phyloP scores from a whole-genome alignment of 257 asterid genomes.

The Marsdenia floribunda region DNA sequence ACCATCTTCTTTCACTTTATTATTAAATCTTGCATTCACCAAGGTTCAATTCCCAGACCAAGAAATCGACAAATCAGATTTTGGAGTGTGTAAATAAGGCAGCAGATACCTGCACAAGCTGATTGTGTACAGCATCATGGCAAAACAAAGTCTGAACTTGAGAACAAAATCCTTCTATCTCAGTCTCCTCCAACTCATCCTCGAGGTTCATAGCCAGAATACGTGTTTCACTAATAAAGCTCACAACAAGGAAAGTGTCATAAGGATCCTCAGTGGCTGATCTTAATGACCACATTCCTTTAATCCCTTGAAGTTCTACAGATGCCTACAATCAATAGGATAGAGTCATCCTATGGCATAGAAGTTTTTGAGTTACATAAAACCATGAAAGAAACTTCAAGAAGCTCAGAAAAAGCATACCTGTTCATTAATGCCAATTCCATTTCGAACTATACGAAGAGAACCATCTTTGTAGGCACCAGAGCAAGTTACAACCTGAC shows the following conservation, averaged over 20 bases:
- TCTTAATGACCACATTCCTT: conserved; percentile 94
- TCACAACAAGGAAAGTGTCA: conserved; percentile 86
- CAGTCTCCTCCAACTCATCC: conserved; percentile 93
- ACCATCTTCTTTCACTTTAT: background rate
- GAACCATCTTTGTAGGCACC: conserved; percentile 96
- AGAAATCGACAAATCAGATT: background rate
- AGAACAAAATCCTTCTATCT: conserved; percentile 82
- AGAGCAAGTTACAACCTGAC: conserved; percentile 97
- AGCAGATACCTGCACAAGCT: conserved; percentile 73
- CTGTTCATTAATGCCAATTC: conserved; percentile 93
- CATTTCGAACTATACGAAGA: conserved; percentile 84
- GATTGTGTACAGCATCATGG: conserved; percentile 79
- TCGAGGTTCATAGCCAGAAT: conserved; percentile 91
- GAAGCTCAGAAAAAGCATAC: conserved; percentile 25
- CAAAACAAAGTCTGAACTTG: conserved; percentile 81
- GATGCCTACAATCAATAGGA: conserved; percentile 57
- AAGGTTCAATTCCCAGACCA: background rate
- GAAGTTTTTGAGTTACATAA: background rate
- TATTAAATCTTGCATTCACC: background rate
- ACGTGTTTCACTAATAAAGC: conserved; percentile 92
- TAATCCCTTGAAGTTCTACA: conserved; percentile 94
- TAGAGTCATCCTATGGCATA: conserved; percentile 5
- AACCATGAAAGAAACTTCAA: conserved; percentile 1
- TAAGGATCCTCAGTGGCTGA: conserved; percentile 81
- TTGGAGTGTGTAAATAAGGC: background rate